Evolutionary conservation across 2,329 filamentous ascomycete genomes (phyloP).

Genomic region (Colletotrichum ledebouriae): DNA sequence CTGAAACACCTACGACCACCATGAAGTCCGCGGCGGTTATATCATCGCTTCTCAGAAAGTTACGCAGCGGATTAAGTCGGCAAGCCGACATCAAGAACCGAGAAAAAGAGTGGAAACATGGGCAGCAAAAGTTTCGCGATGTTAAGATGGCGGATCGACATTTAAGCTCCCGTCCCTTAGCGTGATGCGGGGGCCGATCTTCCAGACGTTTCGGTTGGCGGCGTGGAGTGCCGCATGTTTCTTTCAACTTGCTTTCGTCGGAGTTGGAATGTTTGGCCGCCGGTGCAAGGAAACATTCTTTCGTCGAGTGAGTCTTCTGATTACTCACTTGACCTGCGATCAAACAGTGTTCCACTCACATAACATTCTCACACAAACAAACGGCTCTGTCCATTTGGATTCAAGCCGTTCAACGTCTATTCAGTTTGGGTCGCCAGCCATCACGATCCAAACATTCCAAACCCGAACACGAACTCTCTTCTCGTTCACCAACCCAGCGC

Average conservation of each 20-base stretch:
- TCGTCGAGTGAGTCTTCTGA: background rate
- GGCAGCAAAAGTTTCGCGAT: conserved; percentile 14
- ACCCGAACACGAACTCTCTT: background rate
- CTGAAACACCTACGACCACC: too few species aligned
- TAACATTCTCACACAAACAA: too few species aligned
- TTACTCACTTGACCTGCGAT: too few species aligned
- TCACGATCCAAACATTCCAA: background rate
- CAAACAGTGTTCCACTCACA: too few species aligned
- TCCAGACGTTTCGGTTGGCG: conserved; percentile 7
- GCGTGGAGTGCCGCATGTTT: background rate
- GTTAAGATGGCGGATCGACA: conserved; percentile 1
- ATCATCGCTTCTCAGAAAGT: too few species aligned
- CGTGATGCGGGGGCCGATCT: conserved; percentile 14
- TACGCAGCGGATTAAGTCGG: background rate
- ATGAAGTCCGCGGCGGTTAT: too few species aligned
- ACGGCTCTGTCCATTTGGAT: too few species aligned
- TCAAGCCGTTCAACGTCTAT: background rate
- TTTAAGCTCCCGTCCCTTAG: background rate
- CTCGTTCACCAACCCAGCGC: background rate
- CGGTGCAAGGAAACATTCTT: background rate
- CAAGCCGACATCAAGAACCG: background rate
- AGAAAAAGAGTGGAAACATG: background rate
- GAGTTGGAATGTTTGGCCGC: background rate
- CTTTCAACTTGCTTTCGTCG: conserved; percentile 6
- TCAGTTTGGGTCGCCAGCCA: background rate